These are phyloP conservation scores for Ophiocordyceps unilateralis DNA, from an alignment of 2,329 filamentous ascomycete species.

Conservation along the genomic window DNA sequence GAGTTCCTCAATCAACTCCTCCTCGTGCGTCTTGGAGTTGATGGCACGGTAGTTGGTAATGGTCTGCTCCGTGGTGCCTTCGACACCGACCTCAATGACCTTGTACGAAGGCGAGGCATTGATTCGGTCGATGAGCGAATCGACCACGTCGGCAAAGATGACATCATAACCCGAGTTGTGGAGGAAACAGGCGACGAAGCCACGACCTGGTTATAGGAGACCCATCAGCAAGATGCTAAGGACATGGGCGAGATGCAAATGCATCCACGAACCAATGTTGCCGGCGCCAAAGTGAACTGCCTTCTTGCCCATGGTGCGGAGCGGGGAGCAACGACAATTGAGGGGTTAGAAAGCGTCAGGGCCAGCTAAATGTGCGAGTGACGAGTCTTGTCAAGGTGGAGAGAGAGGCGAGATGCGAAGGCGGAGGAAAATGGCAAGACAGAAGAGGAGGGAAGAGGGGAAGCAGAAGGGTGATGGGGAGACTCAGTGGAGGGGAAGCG, in stretches of 20 bases:
- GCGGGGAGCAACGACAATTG: neutral
- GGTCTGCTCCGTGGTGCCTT: slow-evolving; percentile 62
- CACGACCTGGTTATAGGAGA: slow-evolving; percentile 32
- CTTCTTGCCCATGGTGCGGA: slow-evolving; percentile 37
- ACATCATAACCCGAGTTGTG: slow-evolving; percentile 93
- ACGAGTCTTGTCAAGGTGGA: slow-evolving; percentile 2
- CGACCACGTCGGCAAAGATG: slow-evolving; percentile 89
- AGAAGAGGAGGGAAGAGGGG: neutral
- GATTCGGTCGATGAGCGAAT: slow-evolving; percentile 61
- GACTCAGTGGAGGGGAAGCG: neutral
- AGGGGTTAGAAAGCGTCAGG: slow-evolving; percentile 1
- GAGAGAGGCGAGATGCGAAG: neutral
- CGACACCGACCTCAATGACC: slow-evolving; percentile 80
- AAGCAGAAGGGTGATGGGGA: neutral
- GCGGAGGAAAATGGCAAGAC: neutral
- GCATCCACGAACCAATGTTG: slow-evolving; percentile 47
- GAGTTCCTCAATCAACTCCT: slow-evolving; percentile 70
- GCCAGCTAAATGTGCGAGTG: too few species aligned
- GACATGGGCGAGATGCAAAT: neutral
- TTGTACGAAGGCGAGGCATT: slow-evolving; percentile 64
- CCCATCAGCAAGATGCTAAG: slow-evolving; percentile 3
- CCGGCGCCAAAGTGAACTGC: slow-evolving; percentile 76
- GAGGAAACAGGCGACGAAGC: slow-evolving; percentile 81
- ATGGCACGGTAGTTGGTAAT: slow-evolving; percentile 95
- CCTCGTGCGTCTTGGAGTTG: slow-evolving; percentile 79